These are phyloP conservation scores for Penicillium cosmopolitanum DNA, from an alignment of 495 filamentous ascomycete species.

Conservation along the genomic window DNA sequence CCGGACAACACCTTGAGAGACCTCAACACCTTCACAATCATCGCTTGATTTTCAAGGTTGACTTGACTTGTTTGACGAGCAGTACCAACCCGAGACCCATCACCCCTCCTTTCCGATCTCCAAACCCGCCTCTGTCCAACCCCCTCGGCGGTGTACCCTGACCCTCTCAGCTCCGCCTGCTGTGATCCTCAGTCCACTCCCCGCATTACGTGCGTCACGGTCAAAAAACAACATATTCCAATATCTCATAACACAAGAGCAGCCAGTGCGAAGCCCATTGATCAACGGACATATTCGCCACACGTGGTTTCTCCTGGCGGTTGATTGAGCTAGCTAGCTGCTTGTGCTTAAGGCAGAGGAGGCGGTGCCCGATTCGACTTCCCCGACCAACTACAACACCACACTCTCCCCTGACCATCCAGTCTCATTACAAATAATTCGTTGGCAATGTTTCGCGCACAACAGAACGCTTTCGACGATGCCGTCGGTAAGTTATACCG, in stretches of 20 bases:
- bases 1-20: slow-evolving; percentile 16
- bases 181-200: slow-evolving; percentile 24
- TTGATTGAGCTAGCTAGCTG: slow-evolving; percentile 9
- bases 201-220: slow-evolving; percentile 34
- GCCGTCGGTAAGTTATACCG: slow-evolving; percentile 66
- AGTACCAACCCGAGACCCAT: background rate
- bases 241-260: background rate
- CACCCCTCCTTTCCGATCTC: background rate
- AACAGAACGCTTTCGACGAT: slow-evolving; percentile 80
- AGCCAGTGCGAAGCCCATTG: background rate
- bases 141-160: slow-evolving; percentile 6
- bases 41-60: slow-evolving; percentile 7
- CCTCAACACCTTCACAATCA: slow-evolving; percentile 6
- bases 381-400: slow-evolving; percentile 6
- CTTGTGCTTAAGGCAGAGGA: slow-evolving; percentile 14
- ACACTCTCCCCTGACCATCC: slow-evolving; percentile 1
- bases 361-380: slow-evolving; percentile 23
- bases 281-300: background rate
- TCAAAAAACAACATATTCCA: background rate
- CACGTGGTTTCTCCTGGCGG: background rate
- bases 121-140: background rate
- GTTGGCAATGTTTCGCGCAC: slow-evolving; percentile 72
- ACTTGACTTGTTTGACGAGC: background rate
- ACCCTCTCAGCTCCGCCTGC: slow-evolving; percentile 16
- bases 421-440: slow-evolving; percentile 11